These are phyloP conservation scores for Spirogloea muscicola DNA, from an alignment of 139 green algal species.

Conservation along the genomic window DNA sequence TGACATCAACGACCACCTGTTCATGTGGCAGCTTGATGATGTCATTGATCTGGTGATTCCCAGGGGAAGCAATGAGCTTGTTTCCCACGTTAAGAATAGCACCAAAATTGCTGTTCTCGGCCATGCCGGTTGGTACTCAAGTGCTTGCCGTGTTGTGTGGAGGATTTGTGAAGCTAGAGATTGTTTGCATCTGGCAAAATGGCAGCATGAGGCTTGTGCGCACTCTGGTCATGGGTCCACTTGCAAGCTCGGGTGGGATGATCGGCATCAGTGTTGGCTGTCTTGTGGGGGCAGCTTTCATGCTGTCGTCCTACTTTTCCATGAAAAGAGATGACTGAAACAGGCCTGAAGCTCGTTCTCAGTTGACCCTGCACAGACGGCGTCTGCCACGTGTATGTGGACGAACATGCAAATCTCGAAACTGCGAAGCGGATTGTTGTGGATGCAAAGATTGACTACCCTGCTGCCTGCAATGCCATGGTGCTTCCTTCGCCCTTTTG, in stretches of 20 bases:
- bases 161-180: no score
- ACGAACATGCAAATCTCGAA: constrained; percentile 61
- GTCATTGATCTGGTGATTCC: constrained; percentile 97
- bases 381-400: constrained; percentile 97
- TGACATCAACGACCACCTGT: no score
- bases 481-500: no score
- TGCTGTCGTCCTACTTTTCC: no score
- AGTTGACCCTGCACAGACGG: constrained; percentile 51
- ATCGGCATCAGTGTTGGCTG: no score
- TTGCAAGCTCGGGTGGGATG: no score
- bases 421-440: constrained; percentile 65
- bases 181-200: no score
- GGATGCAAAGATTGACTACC: constrained; percentile 95
- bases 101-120: constrained; percentile 97
- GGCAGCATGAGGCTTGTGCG: no score
- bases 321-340: no score
- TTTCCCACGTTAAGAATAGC: constrained; percentile 80
- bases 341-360: not conserved
- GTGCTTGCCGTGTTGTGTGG: no score
- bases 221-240: no score
- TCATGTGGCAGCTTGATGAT: constrained; percentile 52
- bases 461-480: constrained; percentile 95
- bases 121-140: constrained; percentile 81
- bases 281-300: no score
- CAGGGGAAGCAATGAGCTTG: constrained; percentile 79